These are phyloP conservation scores for Pleurotus djamor DNA, from an alignment of 768 basidiomycete species.

Conservation along the genomic window DNA sequence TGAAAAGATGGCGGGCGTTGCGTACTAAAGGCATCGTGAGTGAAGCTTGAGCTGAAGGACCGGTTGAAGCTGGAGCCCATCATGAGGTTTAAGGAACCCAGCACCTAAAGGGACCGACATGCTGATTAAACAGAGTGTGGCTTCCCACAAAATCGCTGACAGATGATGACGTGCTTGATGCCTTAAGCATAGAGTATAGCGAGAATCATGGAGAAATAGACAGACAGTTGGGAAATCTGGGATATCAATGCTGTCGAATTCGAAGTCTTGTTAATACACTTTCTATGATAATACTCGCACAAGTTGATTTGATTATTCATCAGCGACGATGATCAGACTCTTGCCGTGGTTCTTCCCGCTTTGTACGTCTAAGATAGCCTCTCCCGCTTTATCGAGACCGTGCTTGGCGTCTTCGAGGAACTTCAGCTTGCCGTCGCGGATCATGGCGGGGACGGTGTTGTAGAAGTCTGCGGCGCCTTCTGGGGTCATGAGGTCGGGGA, in stretches of 20 bases:
- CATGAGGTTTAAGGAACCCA: neutral
- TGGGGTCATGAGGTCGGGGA: conserved; percentile 1
- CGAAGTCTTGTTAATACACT: too few relatives aligned
- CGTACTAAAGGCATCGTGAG: conserved; percentile 21
- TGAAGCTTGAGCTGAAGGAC: neutral
- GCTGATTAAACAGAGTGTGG: too few relatives aligned
- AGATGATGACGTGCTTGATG: too few relatives aligned
- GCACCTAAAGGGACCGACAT: too few relatives aligned
- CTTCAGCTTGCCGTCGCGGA: conserved; percentile 27
- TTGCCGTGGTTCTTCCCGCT: conserved; percentile 29
- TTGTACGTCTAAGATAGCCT: conserved; percentile 26
- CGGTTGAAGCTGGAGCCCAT: neutral
- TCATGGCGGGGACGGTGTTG: conserved; percentile 21
- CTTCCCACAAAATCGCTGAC: too few relatives aligned
- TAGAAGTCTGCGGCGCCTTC: conserved; percentile 28
- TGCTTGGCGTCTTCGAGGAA: conserved; percentile 24
- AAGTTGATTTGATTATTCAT: conserved; percentile 6
- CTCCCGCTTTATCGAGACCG: conserved; percentile 25
- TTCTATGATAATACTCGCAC: neutral
- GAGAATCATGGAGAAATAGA: too few relatives aligned
- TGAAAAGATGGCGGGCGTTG: conserved; percentile 5
- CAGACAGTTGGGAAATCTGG: too few relatives aligned
- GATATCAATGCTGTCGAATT: too few relatives aligned
- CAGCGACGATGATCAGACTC: neutral
- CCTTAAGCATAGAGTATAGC: too few relatives aligned